A percentile compares a stretch with the other conserved stretches of the same genome.
Conservation (phyloP, 352 stramenopile genomes). For the Pythium scleroteichum region DNA sequence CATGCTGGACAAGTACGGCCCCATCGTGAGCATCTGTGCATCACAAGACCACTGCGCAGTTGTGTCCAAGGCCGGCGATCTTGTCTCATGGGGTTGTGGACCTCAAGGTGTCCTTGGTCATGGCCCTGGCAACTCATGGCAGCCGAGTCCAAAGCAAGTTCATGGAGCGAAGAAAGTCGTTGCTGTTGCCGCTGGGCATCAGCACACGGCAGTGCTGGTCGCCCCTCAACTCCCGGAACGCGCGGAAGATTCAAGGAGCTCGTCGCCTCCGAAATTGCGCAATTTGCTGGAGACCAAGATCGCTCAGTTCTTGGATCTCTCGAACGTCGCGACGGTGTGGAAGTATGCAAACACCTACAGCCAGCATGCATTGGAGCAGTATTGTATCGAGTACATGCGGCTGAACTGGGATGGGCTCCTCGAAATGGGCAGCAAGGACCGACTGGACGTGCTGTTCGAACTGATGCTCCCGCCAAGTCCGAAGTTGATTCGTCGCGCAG, state of each 20-base stretch:
- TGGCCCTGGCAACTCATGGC: constrained; percentile 71
- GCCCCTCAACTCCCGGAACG: constrained; percentile 35
- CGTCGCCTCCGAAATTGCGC: constrained; percentile 30
- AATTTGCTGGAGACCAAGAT: constrained; percentile 53
- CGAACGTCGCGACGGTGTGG: constrained; percentile 58
- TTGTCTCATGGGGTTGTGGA: constrained; percentile 77
- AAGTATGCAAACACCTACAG: constrained; percentile 62
- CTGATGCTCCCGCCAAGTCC: constrained; percentile 45
- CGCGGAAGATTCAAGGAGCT: not conserved
- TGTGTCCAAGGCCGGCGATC: constrained; percentile 55
- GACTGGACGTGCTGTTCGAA: constrained; percentile 65
- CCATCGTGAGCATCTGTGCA: constrained; percentile 58
- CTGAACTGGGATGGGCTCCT: constrained; percentile 77
- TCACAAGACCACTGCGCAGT: constrained; percentile 81
- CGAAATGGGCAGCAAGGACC: constrained; percentile 58
- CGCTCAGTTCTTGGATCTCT: constrained; percentile 50
- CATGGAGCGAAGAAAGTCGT: constrained; percentile 72
- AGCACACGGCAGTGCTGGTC: constrained; percentile 76
- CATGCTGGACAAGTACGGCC: constrained; percentile 41
- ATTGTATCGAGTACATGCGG: constrained; percentile 64
- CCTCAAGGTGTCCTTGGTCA: constrained; percentile 72
- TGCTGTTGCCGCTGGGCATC: constrained; percentile 61
- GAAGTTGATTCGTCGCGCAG: constrained; percentile 3
- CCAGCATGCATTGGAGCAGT: constrained; percentile 39
- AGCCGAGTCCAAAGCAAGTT: constrained; percentile 77